A percentile compares a stretch with the other conserved stretches of the same genome.
Evolutionary conservation across 106 monocot genomes (phyloP).

Genomic region (Allium sativum): DNA sequence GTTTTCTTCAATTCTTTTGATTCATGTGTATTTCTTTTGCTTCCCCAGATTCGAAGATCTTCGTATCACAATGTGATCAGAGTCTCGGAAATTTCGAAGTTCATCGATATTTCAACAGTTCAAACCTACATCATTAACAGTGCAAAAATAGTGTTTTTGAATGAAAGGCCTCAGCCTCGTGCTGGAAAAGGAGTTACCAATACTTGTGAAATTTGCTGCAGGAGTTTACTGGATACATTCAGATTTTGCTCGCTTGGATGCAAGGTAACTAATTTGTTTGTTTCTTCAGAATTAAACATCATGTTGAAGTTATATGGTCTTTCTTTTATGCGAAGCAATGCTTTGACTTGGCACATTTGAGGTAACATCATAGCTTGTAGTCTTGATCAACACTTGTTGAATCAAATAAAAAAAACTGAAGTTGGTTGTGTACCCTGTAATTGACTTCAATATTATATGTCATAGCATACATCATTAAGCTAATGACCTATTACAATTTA

Average conservation of each 20-base stretch:
- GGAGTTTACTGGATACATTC: conserved; percentile 78
- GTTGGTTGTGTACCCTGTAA: too few relatives aligned
- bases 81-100: conserved; percentile 90
- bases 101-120: conserved; percentile 81
- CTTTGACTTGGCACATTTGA: too few relatives aligned
- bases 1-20: background rate
- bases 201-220: conserved; percentile 84
- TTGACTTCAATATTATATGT: background rate
- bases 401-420: too few relatives aligned
- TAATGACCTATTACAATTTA: too few relatives aligned
- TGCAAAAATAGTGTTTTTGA: conserved; percentile 94
- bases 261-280: conserved; percentile 39
- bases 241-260: conserved; percentile 97
- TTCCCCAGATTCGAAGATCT: conserved; percentile 69
- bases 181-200: conserved; percentile 92
- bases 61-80: conserved; percentile 95
- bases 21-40: background rate
- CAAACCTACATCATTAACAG: conserved; percentile 98
- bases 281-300: too few relatives aligned
- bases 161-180: conserved; percentile 86
- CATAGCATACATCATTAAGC: too few relatives aligned
- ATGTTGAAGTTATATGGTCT: too few relatives aligned
- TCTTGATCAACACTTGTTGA: too few relatives aligned
- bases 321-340: too few relatives aligned
- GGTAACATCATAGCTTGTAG: too few relatives aligned